Conservation (phyloP, 2,329 filamentous ascomycete species). For the Clonostachys chloroleuca region DNA sequence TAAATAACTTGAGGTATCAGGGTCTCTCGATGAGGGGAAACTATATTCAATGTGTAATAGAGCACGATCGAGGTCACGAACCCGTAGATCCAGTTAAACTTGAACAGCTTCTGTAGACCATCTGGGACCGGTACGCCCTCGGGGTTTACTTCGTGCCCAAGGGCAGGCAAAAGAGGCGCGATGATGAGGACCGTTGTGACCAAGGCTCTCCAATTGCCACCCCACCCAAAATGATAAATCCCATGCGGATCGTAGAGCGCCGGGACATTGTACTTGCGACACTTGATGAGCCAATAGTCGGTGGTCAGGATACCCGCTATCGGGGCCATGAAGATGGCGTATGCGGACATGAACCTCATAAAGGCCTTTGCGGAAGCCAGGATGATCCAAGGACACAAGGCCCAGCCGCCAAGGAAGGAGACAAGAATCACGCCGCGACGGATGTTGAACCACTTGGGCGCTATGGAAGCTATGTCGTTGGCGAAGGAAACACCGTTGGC, state of each 20-base stretch:
- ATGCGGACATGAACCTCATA: constrained; percentile 21
- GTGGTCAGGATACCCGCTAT: constrained; percentile 33
- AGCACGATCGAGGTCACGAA: not conserved
- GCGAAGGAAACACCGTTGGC: constrained; percentile 19
- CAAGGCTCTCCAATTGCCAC: constrained; percentile 25
- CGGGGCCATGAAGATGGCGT: constrained; percentile 29
- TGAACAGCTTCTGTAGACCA: not conserved
- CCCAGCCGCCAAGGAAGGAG: constrained; percentile 23
- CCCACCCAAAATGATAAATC: constrained; percentile 26
- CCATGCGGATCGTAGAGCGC: constrained; percentile 34
- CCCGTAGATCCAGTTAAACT: not conserved
- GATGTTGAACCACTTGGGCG: constrained; percentile 22
- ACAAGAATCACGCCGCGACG: constrained; percentile 20
- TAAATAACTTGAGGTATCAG: not conserved
- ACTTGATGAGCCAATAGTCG: constrained; percentile 32
- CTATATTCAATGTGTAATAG: not conserved
- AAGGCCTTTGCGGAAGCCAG: constrained; percentile 18
- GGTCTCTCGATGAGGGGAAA: not conserved
- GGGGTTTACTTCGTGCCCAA: not conserved
- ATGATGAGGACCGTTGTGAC: constrained; percentile 12
- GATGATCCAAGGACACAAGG: constrained; percentile 26
- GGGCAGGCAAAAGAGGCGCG: not conserved
- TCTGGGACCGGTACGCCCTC: not conserved
- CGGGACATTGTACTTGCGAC: constrained; percentile 28
- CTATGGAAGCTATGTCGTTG: constrained; percentile 20